Conservation (phyloP, 495 filamentous ascomycete species). For the Penicillium cinerascens region DNA sequence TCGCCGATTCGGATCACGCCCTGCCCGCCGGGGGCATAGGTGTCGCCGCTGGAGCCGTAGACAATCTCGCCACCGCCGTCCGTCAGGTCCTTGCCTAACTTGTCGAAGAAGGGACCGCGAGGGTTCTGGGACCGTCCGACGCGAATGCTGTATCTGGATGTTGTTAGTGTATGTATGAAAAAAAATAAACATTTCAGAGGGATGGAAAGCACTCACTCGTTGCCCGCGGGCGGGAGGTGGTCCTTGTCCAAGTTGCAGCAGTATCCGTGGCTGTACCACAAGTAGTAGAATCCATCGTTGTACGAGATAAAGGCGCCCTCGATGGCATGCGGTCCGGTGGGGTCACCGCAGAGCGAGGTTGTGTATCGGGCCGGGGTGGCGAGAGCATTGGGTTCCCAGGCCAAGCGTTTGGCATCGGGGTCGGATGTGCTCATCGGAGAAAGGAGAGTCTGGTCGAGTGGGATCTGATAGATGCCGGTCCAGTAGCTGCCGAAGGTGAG, state of each 20-base stretch:
- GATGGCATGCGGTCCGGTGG: slow-evolving; percentile 34
- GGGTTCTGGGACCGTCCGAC: slow-evolving; percentile 37
- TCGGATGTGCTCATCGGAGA: slow-evolving; percentile 22
- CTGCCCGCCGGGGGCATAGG: slow-evolving; percentile 48
- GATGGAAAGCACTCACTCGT: slow-evolving; percentile 50
- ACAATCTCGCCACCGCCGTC: slow-evolving; percentile 42
- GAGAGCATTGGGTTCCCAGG: slow-evolving; percentile 27
- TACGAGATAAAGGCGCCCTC: slow-evolving; percentile 55
- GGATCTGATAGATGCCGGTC: slow-evolving; percentile 64
- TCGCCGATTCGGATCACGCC: slow-evolving; percentile 34
- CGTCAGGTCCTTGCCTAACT: slow-evolving; percentile 32
- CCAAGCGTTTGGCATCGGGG: slow-evolving; percentile 32
- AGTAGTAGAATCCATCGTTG: slow-evolving; percentile 58
- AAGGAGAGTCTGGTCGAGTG: slow-evolving; percentile 44
- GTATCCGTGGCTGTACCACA: slow-evolving; percentile 66
- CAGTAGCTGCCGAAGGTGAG: slow-evolving; percentile 72
- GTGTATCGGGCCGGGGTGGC: slow-evolving; percentile 21
- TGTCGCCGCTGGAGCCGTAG: slow-evolving; percentile 45
- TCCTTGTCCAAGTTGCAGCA: slow-evolving; percentile 59
- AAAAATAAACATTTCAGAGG: not conserved
- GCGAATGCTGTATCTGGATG: slow-evolving; percentile 41
- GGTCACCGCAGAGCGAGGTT: slow-evolving; percentile 33
- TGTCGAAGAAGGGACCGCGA: slow-evolving; percentile 42
- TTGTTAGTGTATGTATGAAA: slow-evolving; percentile 8
- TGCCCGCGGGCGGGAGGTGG: slow-evolving; percentile 48